Evolutionary conservation across 139 green algal species (phyloP).

Genomic region (Chlamydomonas incerta): DNA sequence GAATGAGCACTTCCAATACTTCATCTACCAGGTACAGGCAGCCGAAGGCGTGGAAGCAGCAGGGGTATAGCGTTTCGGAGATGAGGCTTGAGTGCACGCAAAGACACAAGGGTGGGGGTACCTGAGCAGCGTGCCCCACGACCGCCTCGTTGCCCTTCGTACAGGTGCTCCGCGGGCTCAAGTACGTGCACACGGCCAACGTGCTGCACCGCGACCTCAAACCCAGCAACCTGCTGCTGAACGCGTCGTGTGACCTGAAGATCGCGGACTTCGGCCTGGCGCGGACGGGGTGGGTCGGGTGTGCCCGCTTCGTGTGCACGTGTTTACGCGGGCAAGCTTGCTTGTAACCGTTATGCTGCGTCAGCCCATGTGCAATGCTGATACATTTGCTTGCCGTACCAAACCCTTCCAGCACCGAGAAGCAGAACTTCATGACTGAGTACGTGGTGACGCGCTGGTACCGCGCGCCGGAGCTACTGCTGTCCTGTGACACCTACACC

Average conservation of each 20-base stretch:
- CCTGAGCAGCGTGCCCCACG: too few relatives aligned
- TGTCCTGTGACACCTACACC: slow-evolving; percentile 90
- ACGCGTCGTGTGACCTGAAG: slow-evolving; percentile 97
- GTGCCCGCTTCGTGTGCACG: too few relatives aligned
- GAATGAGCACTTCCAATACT: slow-evolving; percentile 99
- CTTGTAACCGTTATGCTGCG: too few relatives aligned
- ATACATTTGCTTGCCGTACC: background rate
- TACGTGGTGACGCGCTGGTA: slow-evolving; percentile 97
- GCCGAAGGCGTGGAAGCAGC: too few relatives aligned
- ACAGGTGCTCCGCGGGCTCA: slow-evolving; percentile 89
- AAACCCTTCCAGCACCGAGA: slow-evolving; percentile 59
- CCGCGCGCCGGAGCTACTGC: slow-evolving; percentile 94
- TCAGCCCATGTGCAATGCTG: too few relatives aligned
- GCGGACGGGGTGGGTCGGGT: slow-evolving; percentile 69
- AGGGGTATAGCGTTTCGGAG: too few relatives aligned
- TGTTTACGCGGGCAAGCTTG: too few relatives aligned
- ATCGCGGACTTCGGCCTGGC: slow-evolving; percentile 99
- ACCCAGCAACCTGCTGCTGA: slow-evolving; percentile 97
- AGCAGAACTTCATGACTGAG: slow-evolving; percentile 94
- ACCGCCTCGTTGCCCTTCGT: background rate
- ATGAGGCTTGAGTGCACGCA: too few relatives aligned
- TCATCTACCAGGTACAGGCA: slow-evolving; percentile 96
- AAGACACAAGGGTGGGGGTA: background rate
- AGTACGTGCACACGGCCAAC: slow-evolving; percentile 92
- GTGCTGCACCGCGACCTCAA: slow-evolving; percentile 98